These are phyloP conservation scores for Mucor mucedo DNA, from an alignment of 371 early-diverging fungal genomes.

Conservation along the genomic window DNA sequence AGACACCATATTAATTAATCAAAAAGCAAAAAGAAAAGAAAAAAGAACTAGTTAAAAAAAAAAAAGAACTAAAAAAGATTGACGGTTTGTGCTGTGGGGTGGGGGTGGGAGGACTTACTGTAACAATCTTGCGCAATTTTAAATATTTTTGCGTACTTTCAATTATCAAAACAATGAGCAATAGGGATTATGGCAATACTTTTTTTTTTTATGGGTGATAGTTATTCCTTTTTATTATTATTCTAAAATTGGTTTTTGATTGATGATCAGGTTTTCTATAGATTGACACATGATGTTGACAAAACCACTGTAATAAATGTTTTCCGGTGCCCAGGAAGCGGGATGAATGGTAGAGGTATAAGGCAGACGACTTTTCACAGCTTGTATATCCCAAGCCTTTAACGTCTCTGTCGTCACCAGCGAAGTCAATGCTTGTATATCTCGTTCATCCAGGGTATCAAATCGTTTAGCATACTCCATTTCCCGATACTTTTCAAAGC, in stretches of 20 bases:
- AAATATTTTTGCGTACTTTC: background rate
- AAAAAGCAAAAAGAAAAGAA: conserved; percentile 9
- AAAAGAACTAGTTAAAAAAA: background rate
- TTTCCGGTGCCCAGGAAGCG: conserved; percentile 20
- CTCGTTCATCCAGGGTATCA: conserved; percentile 14
- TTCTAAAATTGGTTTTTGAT: too few species aligned
- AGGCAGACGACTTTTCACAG: conserved; percentile 12
- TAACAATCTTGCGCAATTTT: too few species aligned
- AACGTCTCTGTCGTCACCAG: conserved; percentile 20
- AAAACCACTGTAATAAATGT: conserved; percentile 27
- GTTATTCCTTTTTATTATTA: too few species aligned
- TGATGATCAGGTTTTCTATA: conserved; percentile 6
- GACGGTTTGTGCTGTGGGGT: too few species aligned
- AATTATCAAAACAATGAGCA: too few species aligned
- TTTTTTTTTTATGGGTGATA: too few species aligned
- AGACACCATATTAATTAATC: background rate
- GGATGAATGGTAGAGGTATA: conserved; percentile 1
- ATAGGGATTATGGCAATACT: too few species aligned
- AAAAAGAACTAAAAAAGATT: too few species aligned
- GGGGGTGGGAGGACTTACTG: too few species aligned
- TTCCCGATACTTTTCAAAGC: conserved; percentile 22
- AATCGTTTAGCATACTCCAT: conserved; percentile 22
- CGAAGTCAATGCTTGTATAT: conserved; percentile 13
- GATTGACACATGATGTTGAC: conserved; percentile 18
- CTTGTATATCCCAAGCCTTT: conserved; percentile 30